Percentiles rank a stretch among this genome's conserved stretches.
Conservation (phyloP, 2,329 filamentous ascomycete species). For the Trichophyton verrucosum region DNA sequence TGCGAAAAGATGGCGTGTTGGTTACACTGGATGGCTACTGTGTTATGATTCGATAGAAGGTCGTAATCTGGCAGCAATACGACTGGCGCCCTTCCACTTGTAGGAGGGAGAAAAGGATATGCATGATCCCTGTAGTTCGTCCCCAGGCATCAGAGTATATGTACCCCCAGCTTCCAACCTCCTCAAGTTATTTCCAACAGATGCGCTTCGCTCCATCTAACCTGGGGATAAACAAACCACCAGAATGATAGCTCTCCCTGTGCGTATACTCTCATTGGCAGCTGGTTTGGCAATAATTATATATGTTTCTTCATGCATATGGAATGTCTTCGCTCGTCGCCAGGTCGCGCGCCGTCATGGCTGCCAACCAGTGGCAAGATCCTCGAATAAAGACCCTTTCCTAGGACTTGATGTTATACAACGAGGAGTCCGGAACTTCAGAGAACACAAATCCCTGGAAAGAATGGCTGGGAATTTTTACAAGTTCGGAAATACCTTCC, state of each 20-base stretch:
- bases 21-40: too few species aligned
- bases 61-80: too few species aligned
- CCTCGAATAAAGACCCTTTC: constrained; percentile 42
- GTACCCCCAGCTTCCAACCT: background rate
- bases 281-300: background rate
- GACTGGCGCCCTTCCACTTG: too few species aligned
- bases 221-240: background rate
- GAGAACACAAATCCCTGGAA: constrained; percentile 5
- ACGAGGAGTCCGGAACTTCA: background rate
- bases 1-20: too few species aligned
- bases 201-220: background rate
- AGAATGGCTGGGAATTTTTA: constrained; percentile 1
- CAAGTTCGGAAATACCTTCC: constrained; percentile 7
- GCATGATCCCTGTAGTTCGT: background rate
- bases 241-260: background rate
- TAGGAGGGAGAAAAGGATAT: background rate
- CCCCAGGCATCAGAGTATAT: background rate
- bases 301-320: background rate
- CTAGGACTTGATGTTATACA: constrained; percentile 41
- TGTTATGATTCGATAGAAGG: too few species aligned
- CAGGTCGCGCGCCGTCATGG: constrained; percentile 20
- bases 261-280: background rate
- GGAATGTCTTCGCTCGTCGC: constrained; percentile 13
- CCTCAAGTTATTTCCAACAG: background rate
- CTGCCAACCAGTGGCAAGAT: constrained; percentile 34